Evolutionary conservation across 768 basidiomycete genomes (phyloP).

Genomic region (Saitozyma podzolica): DNA sequence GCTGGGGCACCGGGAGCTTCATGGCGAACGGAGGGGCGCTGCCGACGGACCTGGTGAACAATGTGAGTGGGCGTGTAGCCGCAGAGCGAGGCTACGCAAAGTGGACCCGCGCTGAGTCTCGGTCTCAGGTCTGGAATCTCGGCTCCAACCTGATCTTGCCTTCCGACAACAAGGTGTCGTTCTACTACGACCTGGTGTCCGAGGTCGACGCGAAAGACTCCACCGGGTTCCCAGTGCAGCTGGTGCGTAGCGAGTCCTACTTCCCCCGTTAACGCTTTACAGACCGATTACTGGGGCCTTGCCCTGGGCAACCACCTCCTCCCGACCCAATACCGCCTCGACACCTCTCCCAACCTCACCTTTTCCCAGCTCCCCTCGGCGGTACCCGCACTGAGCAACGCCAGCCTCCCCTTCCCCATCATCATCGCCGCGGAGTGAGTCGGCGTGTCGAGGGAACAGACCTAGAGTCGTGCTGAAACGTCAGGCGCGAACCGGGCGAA

Average conservation of each 20-base stretch:
- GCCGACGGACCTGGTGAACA: conserved; percentile 40
- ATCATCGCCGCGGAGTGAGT: conserved; percentile 50
- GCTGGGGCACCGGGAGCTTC: conserved; percentile 57
- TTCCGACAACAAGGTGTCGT: conserved; percentile 39
- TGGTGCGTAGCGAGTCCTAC: conserved; percentile 17
- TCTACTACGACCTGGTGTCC: conserved; percentile 47
- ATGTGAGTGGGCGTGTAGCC: conserved; percentile 30
- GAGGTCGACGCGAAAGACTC: conserved; percentile 44
- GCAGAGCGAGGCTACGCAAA: neutral
- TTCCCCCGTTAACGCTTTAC: neutral
- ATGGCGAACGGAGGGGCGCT: conserved; percentile 44
- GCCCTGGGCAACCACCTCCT: conserved; percentile 50
- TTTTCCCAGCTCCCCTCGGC: conserved; percentile 33
- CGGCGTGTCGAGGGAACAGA: neutral
- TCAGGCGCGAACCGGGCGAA: conserved; percentile 44
- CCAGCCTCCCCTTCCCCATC: conserved; percentile 48
- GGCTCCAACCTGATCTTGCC: conserved; percentile 50
- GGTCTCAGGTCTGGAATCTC: conserved; percentile 48
- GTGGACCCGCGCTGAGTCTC: neutral
- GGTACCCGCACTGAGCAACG: conserved; percentile 26
- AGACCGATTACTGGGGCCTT: conserved; percentile 51
- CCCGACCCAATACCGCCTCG: conserved; percentile 42
- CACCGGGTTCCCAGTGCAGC: conserved; percentile 45
- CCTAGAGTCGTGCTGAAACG: neutral
- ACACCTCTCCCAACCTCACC: conserved; percentile 47